These are phyloP conservation scores for Hyaloperonospora arabidopsidis DNA, from an alignment of 352 stramenopile genomes.

Conservation along the genomic window DNA sequence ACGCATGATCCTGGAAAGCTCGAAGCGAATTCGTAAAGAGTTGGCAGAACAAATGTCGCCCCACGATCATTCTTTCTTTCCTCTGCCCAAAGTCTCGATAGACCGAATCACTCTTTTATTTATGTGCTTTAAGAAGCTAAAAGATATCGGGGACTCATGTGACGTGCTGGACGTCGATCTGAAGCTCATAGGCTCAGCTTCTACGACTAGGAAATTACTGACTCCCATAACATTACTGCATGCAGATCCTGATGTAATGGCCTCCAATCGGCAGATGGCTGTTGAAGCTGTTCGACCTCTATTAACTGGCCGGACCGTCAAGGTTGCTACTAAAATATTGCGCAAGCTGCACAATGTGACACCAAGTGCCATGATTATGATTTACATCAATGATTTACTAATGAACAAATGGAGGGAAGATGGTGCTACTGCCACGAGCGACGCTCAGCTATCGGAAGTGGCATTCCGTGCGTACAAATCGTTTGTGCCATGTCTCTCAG, in stretches of 20 bases:
- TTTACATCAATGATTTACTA: conserved; percentile 52
- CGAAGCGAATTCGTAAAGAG: conserved; percentile 38
- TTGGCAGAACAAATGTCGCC: conserved; percentile 6
- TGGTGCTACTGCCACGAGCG: conserved; percentile 6
- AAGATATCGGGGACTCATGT: conserved; percentile 33
- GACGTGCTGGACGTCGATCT: conserved; percentile 30
- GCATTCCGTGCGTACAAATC: conserved; percentile 62
- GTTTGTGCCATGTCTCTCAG: conserved; percentile 53
- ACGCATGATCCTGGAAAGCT: conserved; percentile 69
- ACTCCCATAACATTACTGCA: conserved; percentile 20
- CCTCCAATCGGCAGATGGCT: conserved; percentile 22
- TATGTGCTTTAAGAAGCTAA: conserved; percentile 73
- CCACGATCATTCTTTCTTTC: conserved; percentile 28
- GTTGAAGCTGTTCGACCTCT: conserved; percentile 42
- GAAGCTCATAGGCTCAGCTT: conserved; percentile 47
- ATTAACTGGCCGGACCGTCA: conserved; percentile 54
- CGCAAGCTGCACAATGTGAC: conserved; percentile 57
- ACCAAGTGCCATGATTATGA: conserved; percentile 54
- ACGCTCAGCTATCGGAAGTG: conserved; percentile 30
- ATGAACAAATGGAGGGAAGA: conserved; percentile 42
- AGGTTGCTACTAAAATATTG: conserved; percentile 66
- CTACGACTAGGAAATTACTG: conserved; percentile 34
- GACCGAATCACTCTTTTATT: conserved; percentile 65
- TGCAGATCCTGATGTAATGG: conserved; percentile 14
- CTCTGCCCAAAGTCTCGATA: conserved; percentile 39